Evolutionary conservation across 768 basidiomycete species (phyloP), one percentile per base, ranked within the genome.

Genomic region (Termitomyces sp.): DNA sequence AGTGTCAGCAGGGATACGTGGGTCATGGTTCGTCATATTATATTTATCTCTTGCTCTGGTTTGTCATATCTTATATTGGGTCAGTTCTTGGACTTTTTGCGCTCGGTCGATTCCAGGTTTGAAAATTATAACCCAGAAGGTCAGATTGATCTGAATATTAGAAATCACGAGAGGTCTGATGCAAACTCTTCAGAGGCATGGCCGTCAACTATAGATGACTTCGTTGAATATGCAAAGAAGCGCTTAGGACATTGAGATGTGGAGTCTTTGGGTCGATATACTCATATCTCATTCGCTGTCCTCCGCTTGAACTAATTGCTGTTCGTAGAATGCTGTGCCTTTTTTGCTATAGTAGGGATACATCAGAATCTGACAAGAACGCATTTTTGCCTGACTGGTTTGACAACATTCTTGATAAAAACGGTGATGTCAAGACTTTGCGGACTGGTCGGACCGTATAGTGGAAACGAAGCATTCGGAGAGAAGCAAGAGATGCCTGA

Each of bases 1-100:
- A 92, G 90, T 5, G 80, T 95, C 33, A 93, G 90, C 73, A 91
- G 89, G 72, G 92, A 93, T 72, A 90, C 89, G 18, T 94, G 92
- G 92, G 71, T 78, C 52, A 93, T 94, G 91, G 92, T 90, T 50
- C 44, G 85, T 72, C 14, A 30, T 46, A 47, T 40, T 52, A 30
- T 46, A 47, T 40, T 52, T 52, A 50, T 33, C 45, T 22, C 40
- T 52, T 5, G 44, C 28, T 53, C 22, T 41, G 26, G n/a, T 32
- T 52, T 33, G 32, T 41, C 40, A 11, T 54, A n/a, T 41, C 38
- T 54, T 54, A 52, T 53, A 28, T 55, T 40, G 36, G 14, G 40
- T 14, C 66, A 93, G 91, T 90, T 94, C 64, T 74, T 86, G 49
- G 89, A 89, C 63, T 94, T 93, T 63, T 74, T 92, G 50, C 84